Evolutionary conservation across 345 rosid species (phyloP).

Genomic region (Isatis tinctoria): DNA sequence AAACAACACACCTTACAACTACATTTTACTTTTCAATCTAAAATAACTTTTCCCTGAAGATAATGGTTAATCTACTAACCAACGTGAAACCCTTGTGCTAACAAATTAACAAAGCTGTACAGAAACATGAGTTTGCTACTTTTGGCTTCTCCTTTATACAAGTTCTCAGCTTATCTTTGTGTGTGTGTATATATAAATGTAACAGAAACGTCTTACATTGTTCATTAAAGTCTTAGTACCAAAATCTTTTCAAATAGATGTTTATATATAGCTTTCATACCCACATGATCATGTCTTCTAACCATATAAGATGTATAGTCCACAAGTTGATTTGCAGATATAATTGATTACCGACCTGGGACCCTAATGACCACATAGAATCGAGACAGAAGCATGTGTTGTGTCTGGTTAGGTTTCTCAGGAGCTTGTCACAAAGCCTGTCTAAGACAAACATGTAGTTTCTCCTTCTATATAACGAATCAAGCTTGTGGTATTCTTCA

Average conservation of each 20-base stretch:
- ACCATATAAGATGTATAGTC: not conserved
- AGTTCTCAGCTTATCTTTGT: not conserved
- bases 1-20: not conserved
- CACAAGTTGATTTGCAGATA: not conserved
- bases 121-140: not conserved
- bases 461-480: not conserved
- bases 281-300: not conserved
- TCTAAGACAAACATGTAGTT: not conserved
- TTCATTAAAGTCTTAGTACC: not conserved
- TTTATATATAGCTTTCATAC: not conserved
- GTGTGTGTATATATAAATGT: not conserved
- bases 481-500: not conserved
- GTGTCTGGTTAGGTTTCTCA: not conserved
- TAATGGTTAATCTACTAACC: not conserved
- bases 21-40: not conserved
- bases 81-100: not conserved
- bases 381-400: constrained; percentile 3
- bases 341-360: not conserved
- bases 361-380: not conserved
- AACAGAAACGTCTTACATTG: not conserved
- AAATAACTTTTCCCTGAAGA: not conserved
- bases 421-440: not conserved
- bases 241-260: not conserved
- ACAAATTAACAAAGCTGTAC: not conserved
- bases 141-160: not conserved